Evolutionary conservation across 306 rosid genomes (phyloP).

Genomic region (Acmispon strigosus): DNA sequence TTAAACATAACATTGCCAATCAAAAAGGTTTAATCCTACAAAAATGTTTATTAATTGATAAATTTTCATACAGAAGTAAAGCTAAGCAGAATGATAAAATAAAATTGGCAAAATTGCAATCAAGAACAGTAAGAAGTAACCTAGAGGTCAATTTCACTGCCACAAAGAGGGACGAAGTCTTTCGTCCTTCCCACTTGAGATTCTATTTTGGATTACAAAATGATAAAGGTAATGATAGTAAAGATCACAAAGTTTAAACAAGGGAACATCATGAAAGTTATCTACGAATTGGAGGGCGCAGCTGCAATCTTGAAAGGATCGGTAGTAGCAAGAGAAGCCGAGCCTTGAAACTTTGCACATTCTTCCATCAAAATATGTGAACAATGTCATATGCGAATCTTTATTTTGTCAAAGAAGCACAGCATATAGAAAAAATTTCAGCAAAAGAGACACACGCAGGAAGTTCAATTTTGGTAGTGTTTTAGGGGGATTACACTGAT

Average conservation of each 20-base stretch:
- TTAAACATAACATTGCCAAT: background rate
- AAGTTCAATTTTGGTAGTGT: background rate
- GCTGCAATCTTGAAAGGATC: slow-evolving; percentile 9
- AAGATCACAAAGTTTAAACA: slow-evolving; percentile 3
- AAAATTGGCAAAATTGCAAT: background rate
- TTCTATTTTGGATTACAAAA: slow-evolving; percentile 11
- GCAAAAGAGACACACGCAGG: background rate
- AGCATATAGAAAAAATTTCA: background rate
- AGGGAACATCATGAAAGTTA: slow-evolving; percentile 2
- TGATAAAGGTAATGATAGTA: background rate
- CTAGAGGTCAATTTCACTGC: slow-evolving; percentile 3
- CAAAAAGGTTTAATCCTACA: background rate
- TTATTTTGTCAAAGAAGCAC: slow-evolving; percentile 43
- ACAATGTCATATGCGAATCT: slow-evolving; percentile 91
- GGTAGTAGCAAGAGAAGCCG: background rate
- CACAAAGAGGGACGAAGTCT: background rate
- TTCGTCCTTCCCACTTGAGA: background rate
- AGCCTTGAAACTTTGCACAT: slow-evolving; percentile 14
- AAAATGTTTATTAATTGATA: background rate
- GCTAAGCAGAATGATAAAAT: background rate
- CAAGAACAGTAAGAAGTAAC: background rate
- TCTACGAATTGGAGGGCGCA: slow-evolving; percentile 6
- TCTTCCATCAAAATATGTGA: slow-evolving; percentile 67
- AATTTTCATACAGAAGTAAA: background rate
- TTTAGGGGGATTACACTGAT: background rate